Evolutionary conservation across 73 alveolate species (phyloP), one percentile per base, ranked within the genome.

Genomic region (Tetrahymena thermophila): DNA sequence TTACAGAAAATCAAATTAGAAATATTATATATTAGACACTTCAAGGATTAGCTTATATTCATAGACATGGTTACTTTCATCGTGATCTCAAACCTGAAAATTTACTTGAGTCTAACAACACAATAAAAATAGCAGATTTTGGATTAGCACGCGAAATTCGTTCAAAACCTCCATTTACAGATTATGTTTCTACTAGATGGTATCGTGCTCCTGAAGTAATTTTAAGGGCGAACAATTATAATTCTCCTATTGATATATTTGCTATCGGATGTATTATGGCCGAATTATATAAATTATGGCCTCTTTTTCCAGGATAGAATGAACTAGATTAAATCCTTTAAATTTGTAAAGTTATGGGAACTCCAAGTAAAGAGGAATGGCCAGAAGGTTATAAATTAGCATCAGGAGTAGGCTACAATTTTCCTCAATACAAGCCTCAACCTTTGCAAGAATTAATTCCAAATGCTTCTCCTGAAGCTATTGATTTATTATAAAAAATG

Each of bases 81-180:
- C 96, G 99, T 94, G 99, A 99, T 97, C 94, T 99, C 94, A 99
- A 99, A 94, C 99, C 99, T 19, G 99, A 99, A 96, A 99, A 97
- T 98, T 98, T 97, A 94, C 96, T 98, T 94, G 97, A 96, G 56
- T 96, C 98, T 34, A 98, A 99, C 43, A 99, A 99, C 34, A 98
- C 98, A 43, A 99, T 99, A 93, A 99, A 99, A 96, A 98, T 99
- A 50, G 99, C 99, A 3, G 99, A 99, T 98, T 99, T 99, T 97
- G 99, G 99, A 55, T 96, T 99, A 94, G 99, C 99, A n/a, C 97
- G 99, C 95, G 99, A 99, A 93, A 98, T 99, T 93, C 96, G 99
- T 50, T 97, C 99, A 40, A 98, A 98, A n/a, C 99, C 99, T 15
- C 99, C 99, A 28, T 99, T 98, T 96, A 99, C 99, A 42, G 99